phyloP scores from a whole-genome alignment of 2,329 filamentous ascomycete genomes.

The Pyrenophora graminea region DNA sequence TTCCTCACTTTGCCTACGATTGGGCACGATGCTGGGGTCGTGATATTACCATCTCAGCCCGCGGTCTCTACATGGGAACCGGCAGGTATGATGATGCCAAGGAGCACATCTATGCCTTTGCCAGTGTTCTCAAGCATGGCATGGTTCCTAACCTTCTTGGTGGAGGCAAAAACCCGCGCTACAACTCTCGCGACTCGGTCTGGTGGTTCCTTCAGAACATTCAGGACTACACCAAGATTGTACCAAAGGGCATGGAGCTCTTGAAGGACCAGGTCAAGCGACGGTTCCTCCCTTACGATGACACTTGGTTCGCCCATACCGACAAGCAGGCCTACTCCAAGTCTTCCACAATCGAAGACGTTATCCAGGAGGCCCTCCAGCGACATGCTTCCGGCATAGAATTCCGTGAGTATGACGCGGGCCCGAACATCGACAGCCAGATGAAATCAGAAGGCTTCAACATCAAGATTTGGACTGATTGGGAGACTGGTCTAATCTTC shows the following conservation, averaged over 20 bases:
- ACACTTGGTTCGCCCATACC: constrained; percentile 85
- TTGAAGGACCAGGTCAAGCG: constrained; percentile 78
- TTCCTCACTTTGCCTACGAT: constrained; percentile 90
- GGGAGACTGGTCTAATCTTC: constrained; percentile 87
- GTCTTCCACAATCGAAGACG: constrained; percentile 80
- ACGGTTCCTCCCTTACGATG: constrained; percentile 91
- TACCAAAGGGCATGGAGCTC: constrained; percentile 73
- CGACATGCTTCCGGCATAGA: constrained; percentile 88
- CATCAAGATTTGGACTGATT: constrained; percentile 88
- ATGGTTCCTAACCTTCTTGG: constrained; percentile 96
- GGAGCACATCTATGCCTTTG: constrained; percentile 93
- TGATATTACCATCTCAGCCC: constrained; percentile 93
- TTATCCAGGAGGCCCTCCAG: constrained; percentile 92
- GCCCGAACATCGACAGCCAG: constrained; percentile 82
- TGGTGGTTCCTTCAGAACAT: constrained; percentile 98
- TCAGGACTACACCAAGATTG: constrained; percentile 86
- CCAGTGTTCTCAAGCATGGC: constrained; percentile 93
- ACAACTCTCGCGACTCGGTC: constrained; percentile 93
- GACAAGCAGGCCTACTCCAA: constrained; percentile 85
- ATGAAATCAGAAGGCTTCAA: constrained; percentile 94
- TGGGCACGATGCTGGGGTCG: constrained; percentile 98
- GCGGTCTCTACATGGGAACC: constrained; percentile 88
- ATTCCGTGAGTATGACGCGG: constrained; percentile 93
- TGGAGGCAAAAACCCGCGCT: constrained; percentile 81
- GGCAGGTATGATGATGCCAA: constrained; percentile 85